These are phyloP conservation scores for Adenanthera pavonina DNA, from an alignment of 306 rosid species.

Conservation along the genomic window DNA sequence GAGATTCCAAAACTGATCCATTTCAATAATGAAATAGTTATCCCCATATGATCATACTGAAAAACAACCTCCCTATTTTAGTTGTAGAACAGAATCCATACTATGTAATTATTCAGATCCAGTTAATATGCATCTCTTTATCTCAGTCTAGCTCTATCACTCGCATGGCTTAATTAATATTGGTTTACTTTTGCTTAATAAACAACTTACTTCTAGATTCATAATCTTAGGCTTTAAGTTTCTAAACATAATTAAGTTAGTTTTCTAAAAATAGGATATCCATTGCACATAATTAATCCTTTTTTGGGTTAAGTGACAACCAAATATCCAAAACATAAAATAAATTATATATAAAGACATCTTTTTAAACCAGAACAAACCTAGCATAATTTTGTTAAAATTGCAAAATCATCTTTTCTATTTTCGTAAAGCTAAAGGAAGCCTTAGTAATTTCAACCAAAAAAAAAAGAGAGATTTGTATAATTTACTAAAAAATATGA, in stretches of 20 bases:
- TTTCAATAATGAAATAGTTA: background rate
- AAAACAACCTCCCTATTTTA: background rate
- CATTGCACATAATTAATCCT: too few species aligned
- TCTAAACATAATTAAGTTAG: too few species aligned
- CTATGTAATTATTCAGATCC: background rate
- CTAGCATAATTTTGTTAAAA: too few species aligned
- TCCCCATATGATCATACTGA: background rate
- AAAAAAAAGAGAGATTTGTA: too few species aligned
- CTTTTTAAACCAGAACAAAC: too few species aligned
- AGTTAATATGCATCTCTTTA: background rate
- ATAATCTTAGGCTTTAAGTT: background rate
- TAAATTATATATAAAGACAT: too few species aligned
- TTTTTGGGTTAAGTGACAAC: too few species aligned
- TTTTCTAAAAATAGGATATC: background rate
- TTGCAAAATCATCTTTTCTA: too few species aligned
- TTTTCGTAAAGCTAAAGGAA: too few species aligned
- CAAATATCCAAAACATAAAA: too few species aligned
- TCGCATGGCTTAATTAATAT: background rate
- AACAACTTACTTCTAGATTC: background rate
- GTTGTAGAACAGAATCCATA: background rate
- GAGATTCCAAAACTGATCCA: background rate
- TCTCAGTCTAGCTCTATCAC: background rate
- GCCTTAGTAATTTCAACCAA: too few species aligned
- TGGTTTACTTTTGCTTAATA: background rate
- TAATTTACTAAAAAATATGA: too few species aligned